A percentile compares a stretch with the other conserved stretches of the same genome.
Evolutionary conservation across 176 grass and related monocot species (phyloP).

Genomic region (Carex parvula): DNA sequence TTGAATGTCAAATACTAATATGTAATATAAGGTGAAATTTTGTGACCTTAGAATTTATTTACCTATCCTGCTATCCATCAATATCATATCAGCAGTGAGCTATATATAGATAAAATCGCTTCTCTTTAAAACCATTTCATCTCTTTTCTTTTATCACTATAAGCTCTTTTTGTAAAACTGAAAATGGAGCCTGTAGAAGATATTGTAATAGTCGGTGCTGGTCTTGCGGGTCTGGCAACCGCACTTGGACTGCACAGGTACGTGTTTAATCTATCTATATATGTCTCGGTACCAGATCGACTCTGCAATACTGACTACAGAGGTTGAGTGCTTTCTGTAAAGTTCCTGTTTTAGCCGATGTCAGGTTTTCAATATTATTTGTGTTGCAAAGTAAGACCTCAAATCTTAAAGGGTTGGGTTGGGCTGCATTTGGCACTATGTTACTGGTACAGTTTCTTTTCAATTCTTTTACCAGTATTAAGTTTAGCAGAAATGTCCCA

Average conservation of each 20-base stretch:
- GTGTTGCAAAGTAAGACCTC: neutral
- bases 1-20: neutral
- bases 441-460: neutral
- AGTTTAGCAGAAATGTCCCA: neutral
- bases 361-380: neutral
- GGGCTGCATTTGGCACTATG: neutral
- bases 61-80: neutral
- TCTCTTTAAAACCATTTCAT: neutral
- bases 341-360: neutral
- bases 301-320: neutral
- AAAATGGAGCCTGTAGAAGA: conserved; percentile 28
- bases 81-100: neutral
- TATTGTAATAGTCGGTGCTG: conserved; percentile 63
- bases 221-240: conserved; percentile 49
- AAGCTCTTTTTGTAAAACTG: conserved; percentile 3
- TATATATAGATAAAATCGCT: neutral
- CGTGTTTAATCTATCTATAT: conserved; percentile 10
- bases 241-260: conserved; percentile 64
- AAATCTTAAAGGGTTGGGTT: neutral
- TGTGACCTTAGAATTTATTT: neutral
- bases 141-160: conserved; percentile 8
- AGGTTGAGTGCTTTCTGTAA: neutral
- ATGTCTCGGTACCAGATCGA: neutral
- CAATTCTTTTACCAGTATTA: neutral
- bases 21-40: neutral